Conservation (phyloP, 768 basidiomycete species). For the Aureoboletus auriporus region DNA sequence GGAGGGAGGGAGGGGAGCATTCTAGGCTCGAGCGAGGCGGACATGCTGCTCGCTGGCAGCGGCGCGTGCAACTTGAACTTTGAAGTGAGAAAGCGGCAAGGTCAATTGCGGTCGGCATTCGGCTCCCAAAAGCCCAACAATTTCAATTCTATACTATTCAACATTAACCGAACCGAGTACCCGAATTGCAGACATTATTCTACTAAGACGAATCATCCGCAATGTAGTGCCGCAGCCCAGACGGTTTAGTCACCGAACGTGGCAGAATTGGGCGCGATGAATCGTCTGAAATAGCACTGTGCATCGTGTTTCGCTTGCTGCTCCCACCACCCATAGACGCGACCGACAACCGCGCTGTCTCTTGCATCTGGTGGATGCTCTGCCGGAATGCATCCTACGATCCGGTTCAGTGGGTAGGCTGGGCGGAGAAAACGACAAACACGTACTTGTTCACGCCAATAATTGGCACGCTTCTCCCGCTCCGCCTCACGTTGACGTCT, state of each 20-base stretch:
- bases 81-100: background rate
- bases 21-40: conserved; percentile 10
- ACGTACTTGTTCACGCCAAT: conserved; percentile 82
- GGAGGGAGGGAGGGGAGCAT: conserved; percentile 33
- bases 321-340: conserved; percentile 46
- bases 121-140: conserved; percentile 6
- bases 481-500: conserved; percentile 68
- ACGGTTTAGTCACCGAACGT: conserved; percentile 38
- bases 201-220: conserved; percentile 25
- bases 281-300: conserved; percentile 51
- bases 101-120: conserved; percentile 6
- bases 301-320: conserved; percentile 48
- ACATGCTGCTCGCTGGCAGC: conserved; percentile 16
- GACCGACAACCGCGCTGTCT: conserved; percentile 65
- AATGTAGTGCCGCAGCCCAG: conserved; percentile 50
- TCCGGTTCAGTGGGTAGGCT: background rate
- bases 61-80: conserved; percentile 3
- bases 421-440: too few species aligned
- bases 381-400: conserved; percentile 72
- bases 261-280: conserved; percentile 51
- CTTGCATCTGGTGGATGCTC: conserved; percentile 76
- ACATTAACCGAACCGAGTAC: too few species aligned
- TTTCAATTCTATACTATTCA: background rate
- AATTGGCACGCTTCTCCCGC: conserved; percentile 80
- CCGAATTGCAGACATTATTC: too few species aligned